These are phyloP conservation scores for Marasmius sp. DNA, from an alignment of 1,284 basidiomycete species.

Conservation along the genomic window DNA sequence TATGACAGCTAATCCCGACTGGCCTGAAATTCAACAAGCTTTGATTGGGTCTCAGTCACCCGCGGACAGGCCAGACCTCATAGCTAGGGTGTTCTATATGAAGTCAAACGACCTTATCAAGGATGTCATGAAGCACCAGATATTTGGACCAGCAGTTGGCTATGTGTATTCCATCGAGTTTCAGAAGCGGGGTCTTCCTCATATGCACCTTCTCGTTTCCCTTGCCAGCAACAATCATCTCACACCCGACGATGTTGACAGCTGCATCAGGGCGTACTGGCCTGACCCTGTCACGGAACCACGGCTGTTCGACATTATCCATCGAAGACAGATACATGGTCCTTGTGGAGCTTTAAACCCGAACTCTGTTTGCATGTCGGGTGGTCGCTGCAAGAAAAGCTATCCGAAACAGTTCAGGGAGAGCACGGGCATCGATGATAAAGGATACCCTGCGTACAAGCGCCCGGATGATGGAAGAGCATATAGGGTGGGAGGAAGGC, in stretches of 20 bases:
- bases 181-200: constrained; percentile 49
- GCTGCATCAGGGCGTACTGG: constrained; percentile 37
- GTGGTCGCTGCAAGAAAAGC: constrained; percentile 39
- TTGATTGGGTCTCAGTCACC: constrained; percentile 38
- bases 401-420: constrained; percentile 39
- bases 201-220: constrained; percentile 46
- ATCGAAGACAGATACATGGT: constrained; percentile 46
- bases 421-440: constrained; percentile 31
- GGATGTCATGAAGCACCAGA: constrained; percentile 27
- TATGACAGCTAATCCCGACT: constrained; percentile 45
- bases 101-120: constrained; percentile 39
- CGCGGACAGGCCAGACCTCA: constrained; percentile 45
- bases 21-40: constrained; percentile 41
- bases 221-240: constrained; percentile 30
- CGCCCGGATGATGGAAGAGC: constrained; percentile 31
- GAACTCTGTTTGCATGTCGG: constrained; percentile 36
- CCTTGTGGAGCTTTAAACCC: constrained; percentile 37
- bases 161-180: constrained; percentile 49
- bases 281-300: constrained; percentile 40
- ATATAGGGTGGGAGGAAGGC: constrained; percentile 19
- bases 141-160: constrained; percentile 27
- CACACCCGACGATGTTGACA: constrained; percentile 34
- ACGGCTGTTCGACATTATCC: constrained; percentile 31
- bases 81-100: constrained; percentile 42
- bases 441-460: constrained; percentile 39